A percentile compares a stretch with the other conserved stretches of the same genome.
Evolutionary conservation across 768 basidiomycete species (phyloP).

Genomic region (Suillus ampliporus): DNA sequence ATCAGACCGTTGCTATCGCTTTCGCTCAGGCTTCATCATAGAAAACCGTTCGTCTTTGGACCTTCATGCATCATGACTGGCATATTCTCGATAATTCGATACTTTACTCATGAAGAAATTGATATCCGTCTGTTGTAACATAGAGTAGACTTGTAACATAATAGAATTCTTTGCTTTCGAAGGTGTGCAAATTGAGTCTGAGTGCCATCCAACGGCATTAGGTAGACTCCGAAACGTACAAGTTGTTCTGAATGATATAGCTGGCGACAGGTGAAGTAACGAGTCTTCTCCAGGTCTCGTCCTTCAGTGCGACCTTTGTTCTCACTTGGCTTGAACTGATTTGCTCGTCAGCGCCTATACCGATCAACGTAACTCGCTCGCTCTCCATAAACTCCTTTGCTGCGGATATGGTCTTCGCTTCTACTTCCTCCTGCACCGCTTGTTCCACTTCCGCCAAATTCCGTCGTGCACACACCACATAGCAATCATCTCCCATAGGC

Average conservation of each 20-base stretch:
- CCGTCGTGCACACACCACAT: conserved; percentile 73
- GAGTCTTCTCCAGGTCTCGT: conserved; percentile 50
- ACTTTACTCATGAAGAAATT: conserved; percentile 4
- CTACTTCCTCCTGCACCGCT: conserved; percentile 34
- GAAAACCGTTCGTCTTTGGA: conserved; percentile 9
- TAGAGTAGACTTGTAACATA: conserved; percentile 13
- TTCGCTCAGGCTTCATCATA: conserved; percentile 75
- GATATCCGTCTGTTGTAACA: conserved; percentile 8
- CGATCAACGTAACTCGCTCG: conserved; percentile 61
- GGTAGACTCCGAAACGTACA: conserved; percentile 44
- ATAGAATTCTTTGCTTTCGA: conserved; percentile 16
- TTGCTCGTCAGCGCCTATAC: conserved; percentile 61
- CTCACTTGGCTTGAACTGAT: conserved; percentile 76
- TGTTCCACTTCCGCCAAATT: conserved; percentile 21
- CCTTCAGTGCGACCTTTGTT: conserved; percentile 18
- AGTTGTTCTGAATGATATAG: conserved; percentile 53
- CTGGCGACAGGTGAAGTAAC: conserved; percentile 52
- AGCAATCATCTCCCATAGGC: conserved; percentile 57
- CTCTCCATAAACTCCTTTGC: conserved; percentile 56
- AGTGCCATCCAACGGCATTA: no score
- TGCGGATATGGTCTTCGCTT: conserved; percentile 35
- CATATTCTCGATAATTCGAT: conserved; percentile 4
- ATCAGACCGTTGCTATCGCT: conserved; percentile 81
- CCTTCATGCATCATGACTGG: background rate
- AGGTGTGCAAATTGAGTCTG: background rate